phyloP scores from a whole-genome alignment of 2,329 filamentous ascomycete species.

The Fusarium sp. region DNA sequence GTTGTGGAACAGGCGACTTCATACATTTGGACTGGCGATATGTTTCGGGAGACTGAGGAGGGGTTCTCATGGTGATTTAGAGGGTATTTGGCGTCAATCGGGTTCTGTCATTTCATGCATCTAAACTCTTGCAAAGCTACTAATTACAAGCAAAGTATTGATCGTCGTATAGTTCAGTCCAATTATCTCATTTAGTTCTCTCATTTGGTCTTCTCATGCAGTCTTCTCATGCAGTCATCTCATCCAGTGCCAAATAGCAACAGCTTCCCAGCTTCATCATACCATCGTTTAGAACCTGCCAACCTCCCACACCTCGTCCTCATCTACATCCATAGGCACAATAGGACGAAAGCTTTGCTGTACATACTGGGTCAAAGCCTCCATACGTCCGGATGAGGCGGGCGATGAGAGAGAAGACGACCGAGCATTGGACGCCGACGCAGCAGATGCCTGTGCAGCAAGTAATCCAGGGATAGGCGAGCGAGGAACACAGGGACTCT shows the following conservation, averaged over 20 bases:
- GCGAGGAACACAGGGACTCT: background rate
- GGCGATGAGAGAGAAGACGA: background rate
- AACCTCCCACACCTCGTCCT: background rate
- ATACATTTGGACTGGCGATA: background rate
- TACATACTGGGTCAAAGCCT: conserved; percentile 1
- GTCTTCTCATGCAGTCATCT: background rate
- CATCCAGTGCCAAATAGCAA: background rate
- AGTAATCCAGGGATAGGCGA: background rate
- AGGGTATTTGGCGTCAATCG: background rate
- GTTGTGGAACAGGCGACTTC: background rate
- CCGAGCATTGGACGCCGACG: background rate
- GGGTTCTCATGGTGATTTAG: conserved; percentile 24
- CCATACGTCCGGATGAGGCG: background rate
- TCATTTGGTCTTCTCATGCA: background rate
- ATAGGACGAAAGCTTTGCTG: conserved; percentile 4
- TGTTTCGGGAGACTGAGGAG: conserved; percentile 24
- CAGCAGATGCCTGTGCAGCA: background rate
- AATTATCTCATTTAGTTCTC: too few species aligned
- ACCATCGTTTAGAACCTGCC: background rate
- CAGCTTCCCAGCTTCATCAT: background rate
- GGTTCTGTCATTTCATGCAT: background rate
- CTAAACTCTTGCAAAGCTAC: background rate
- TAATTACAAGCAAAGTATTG: conserved; percentile 11
- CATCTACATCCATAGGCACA: background rate
- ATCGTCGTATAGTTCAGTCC: background rate